Evolutionary conservation across 495 filamentous ascomycete genomes (phyloP), one percentile per base, ranked within the genome.

Genomic region (Daldinia caldariorum): DNA sequence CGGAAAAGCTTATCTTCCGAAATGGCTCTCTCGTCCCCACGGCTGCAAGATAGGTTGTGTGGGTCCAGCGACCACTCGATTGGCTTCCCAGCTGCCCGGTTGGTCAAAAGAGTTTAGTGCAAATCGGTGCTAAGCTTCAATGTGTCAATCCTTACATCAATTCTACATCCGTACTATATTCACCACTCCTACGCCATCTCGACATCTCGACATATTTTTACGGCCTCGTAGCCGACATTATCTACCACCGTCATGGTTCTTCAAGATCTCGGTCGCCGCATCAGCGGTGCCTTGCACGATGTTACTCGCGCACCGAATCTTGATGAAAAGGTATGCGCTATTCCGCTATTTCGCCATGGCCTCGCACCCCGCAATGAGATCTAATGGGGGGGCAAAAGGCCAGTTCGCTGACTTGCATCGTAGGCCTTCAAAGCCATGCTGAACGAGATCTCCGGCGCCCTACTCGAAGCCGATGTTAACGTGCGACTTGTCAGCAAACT

Each of bases 381-480:
- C 14, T 14, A 10, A 57, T 37, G 32, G 49, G 5, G 20, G 18
- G 29, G 20, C 26, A 26, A 26, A 26, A 22, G 41, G 43, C 60
- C 38, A 72, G 47, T 60, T 12, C 20, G 20, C 67, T 73, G 31
- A 74, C 64, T 22, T 51, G 32, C 29, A 56, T 61, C 62, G 14
- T 54, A 97, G 94, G 93, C 93, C 8, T 97, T 99, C 81, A 95
- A 99, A 83, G 86, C 86, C 70, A 98, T 99, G 96, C 84, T 99
- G 70, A 97, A 97, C 78, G 92, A 97, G 79, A 98, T 99, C 61
- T 95, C 92, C 75, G 87, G 92, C 54, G 95, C 95, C 63, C 89
- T 99, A 31, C 85, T 97, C 66, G 93, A 96, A 84, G 93, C 96
- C 77, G 95, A 99, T 78, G 88, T 99, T 61, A 99, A 98, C 77